phyloP scores from a whole-genome alignment of 805 yeast genomes.

The Yamadazyma akitaensis region DNA sequence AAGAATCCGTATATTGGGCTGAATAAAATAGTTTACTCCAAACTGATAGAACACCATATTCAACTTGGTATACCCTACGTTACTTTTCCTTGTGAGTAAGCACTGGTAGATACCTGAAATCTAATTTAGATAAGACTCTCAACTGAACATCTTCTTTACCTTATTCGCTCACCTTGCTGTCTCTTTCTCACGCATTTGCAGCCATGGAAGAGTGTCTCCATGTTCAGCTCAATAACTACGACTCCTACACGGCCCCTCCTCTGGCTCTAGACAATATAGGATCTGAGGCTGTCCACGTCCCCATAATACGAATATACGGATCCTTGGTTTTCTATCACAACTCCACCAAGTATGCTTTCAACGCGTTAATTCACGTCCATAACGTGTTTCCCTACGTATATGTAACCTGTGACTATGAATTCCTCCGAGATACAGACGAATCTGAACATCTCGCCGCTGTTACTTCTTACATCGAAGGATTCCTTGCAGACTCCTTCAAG shows the following conservation, averaged over 20 bases:
- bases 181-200: background rate
- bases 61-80: too few relatives aligned
- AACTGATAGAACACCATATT: too few relatives aligned
- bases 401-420: conserved; percentile 53
- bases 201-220: conserved; percentile 1
- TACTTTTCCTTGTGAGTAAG: too few relatives aligned
- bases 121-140: too few relatives aligned
- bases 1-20: too few relatives aligned
- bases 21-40: too few relatives aligned
- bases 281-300: conserved; percentile 50
- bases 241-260: conserved; percentile 61
- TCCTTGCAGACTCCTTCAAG: conserved; percentile 22
- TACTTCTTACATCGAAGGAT: conserved; percentile 43
- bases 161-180: background rate
- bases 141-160: too few relatives aligned
- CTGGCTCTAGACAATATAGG: conserved; percentile 48
- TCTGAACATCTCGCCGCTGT: conserved; percentile 28
- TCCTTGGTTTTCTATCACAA: conserved; percentile 54
- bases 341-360: conserved; percentile 21
- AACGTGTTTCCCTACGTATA: conserved; percentile 81
- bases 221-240: conserved; percentile 57
- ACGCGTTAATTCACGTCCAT: conserved; percentile 65
- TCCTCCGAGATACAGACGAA: background rate
- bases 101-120: too few relatives aligned
- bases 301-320: conserved; percentile 78